phyloP scores from a whole-genome alignment of 2,329 filamentous ascomycete genomes.

The Graphiopsis chlorocephala region DNA sequence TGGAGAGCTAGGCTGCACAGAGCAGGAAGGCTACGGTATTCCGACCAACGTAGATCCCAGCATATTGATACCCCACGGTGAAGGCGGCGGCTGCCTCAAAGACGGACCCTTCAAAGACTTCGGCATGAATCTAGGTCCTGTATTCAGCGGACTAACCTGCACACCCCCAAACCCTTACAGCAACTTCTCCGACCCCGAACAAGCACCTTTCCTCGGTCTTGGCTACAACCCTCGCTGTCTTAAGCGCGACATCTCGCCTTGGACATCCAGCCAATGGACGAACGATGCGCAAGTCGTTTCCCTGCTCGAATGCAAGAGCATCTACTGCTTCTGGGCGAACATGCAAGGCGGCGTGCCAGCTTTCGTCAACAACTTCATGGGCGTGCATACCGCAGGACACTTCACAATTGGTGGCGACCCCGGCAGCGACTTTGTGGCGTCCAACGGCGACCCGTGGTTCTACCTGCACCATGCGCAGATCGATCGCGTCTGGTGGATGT shows the following conservation, averaged over 20 bases:
- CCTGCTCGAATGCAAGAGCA: conserved; percentile 21
- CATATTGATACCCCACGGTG: conserved; percentile 38
- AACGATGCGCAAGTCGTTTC: conserved; percentile 8
- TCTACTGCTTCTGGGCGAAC: conserved; percentile 25
- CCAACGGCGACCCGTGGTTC: conserved; percentile 46
- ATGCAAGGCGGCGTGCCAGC: conserved; percentile 27
- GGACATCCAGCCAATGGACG: conserved; percentile 16
- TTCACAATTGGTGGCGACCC: conserved; percentile 46
- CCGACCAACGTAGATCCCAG: conserved; percentile 15
- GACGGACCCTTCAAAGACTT: conserved; percentile 51
- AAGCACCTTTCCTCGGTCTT: conserved; percentile 28
- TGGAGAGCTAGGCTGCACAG: conserved; percentile 20
- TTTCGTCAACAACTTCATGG: conserved; percentile 19
- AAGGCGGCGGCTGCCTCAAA: conserved; percentile 54
- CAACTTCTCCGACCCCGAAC: conserved; percentile 7
- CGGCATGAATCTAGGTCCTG: conserved; percentile 49
- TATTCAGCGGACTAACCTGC: conserved; percentile 25
- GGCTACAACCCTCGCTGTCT: conserved; percentile 38
- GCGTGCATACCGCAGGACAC: conserved; percentile 45
- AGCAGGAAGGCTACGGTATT: conserved; percentile 16
- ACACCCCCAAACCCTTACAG: conserved; percentile 1
- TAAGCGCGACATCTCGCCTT: conserved; percentile 36
- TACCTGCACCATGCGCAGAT: conserved; percentile 48
- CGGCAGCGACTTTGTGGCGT: conserved; percentile 41
- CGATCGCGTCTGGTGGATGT: conserved; percentile 47